phyloP scores from a whole-genome alignment of 2,329 filamentous ascomycete species.

The Curvularia lunata region DNA sequence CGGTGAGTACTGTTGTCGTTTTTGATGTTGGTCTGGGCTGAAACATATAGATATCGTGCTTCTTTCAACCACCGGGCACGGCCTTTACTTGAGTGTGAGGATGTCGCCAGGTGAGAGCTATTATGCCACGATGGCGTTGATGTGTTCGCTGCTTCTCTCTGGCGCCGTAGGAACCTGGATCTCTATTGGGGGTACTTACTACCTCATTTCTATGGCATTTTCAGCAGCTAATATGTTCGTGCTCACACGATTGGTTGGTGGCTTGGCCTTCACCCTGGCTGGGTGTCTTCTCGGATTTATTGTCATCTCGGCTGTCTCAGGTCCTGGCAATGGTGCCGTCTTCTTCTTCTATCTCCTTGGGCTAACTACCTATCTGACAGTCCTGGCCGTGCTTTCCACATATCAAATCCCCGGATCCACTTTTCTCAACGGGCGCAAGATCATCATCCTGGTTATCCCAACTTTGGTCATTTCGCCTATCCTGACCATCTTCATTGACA shows the following conservation, averaged over 20 bases:
- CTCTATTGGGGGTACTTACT: constrained; percentile 67
- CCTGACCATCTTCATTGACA: constrained; percentile 59
- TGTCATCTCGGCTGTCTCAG: constrained; percentile 55
- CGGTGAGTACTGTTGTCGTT: constrained; percentile 24
- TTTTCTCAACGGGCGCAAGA: constrained; percentile 63
- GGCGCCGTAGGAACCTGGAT: constrained; percentile 69
- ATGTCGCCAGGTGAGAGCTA: constrained; percentile 60
- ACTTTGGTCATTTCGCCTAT: constrained; percentile 64
- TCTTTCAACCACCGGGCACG: constrained; percentile 64
- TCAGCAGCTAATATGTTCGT: constrained; percentile 63
- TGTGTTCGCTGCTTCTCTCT: constrained; percentile 65
- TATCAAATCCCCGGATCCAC: constrained; percentile 60
- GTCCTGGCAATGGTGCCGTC: constrained; percentile 57
- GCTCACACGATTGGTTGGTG: constrained; percentile 59
- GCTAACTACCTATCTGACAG: constrained; percentile 64
- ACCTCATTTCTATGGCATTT: constrained; percentile 64
- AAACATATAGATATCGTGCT: constrained; percentile 59
- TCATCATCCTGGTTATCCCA: constrained; percentile 63
- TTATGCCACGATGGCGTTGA: constrained; percentile 63
- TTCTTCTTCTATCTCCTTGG: constrained; percentile 66
- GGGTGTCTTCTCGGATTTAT: constrained; percentile 61
- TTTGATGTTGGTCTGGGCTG: constrained; percentile 7
- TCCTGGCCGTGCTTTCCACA: constrained; percentile 57
- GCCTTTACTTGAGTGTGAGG: constrained; percentile 65
- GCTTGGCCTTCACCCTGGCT: constrained; percentile 58